Base-by-base conservation (phyloP, 2,329 filamentous ascomycete genomes). In the Tricladium varicosporioides region DNA sequence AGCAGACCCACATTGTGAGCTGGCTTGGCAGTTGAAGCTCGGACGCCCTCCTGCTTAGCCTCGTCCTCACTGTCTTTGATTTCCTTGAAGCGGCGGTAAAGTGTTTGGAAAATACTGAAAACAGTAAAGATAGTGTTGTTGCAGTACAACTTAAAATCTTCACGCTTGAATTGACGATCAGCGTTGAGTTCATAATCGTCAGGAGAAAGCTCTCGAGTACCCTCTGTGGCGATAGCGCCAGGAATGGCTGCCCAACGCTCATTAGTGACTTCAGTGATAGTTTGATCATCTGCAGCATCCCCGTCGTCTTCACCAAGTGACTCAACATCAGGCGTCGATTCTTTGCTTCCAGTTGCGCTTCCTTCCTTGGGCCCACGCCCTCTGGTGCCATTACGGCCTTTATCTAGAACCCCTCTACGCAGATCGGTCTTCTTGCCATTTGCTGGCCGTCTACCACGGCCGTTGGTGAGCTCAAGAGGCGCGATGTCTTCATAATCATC, bases 91-190 rank as follows among this genome's bases (percentile, higher is more conserved):
- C 94, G 86, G 67, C 86, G 84, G 74, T 96, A 97, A 5, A 99
- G 78, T n/a, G 88, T 89, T 69, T 96, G 86, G 71, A 99, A 94
- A 60, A 96, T 87, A 65, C 88, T 90, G 77, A 99, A 89, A 79
- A 99, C 97, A 73, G 94, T 92, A 70, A 92, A 96, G 58, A 99
- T 87, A 2, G 88, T 91, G 67, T 91, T 84, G 72, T 97, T 97
- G 71, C 87, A 88, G 76, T 95, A 99, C 70, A 97, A 85, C 70
- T 93, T 93, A 77, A 91, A 96, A 74, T 84, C 86, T 10, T 86
- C 85, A 48, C 92, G 89, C 64, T 82, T 81, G 74, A 94, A 96
- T 57, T 89, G 86, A 51, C 92, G 89, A 60, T 96, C 91, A 59
- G 75, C 88, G 78, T 81, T 93, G 66, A 82, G 83, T 74, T 80